phyloP scores from a whole-genome alignment of 1,284 basidiomycete species.

The Sporisorium reilianum region DNA sequence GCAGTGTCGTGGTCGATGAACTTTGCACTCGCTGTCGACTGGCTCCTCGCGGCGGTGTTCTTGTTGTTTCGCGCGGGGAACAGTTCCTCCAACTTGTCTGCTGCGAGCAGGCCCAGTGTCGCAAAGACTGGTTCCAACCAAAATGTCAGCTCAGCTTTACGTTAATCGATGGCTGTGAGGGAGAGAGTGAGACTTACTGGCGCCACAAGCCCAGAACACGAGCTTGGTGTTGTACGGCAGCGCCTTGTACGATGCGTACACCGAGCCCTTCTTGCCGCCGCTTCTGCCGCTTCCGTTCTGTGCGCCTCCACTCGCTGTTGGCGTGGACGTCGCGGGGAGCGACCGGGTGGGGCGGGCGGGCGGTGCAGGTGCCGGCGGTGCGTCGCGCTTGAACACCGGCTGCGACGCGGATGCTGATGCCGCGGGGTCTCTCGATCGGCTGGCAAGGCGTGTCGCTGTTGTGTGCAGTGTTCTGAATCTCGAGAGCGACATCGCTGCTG shows the following conservation, averaged over 20 bases:
- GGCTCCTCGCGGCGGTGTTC: not conserved
- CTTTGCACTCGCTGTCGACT: not conserved
- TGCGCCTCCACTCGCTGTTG: not conserved
- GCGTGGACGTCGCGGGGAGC: not conserved
- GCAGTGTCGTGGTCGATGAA: constrained; percentile 14
- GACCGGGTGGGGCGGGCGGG: constrained; percentile 4
- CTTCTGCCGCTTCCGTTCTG: not conserved
- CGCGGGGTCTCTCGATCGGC: not conserved
- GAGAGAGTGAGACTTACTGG: constrained; percentile 17
- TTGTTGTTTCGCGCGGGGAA: constrained; percentile 42
- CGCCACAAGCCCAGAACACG: constrained; percentile 39
- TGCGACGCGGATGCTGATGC: constrained; percentile 2
- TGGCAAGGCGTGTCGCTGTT: not conserved
- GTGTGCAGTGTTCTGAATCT: not conserved
- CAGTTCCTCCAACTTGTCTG: constrained; percentile 40
- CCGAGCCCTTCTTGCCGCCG: constrained; percentile 23
- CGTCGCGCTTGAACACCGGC: constrained; percentile 23
- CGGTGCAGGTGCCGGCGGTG: constrained; percentile 8
- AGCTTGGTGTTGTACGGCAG: constrained; percentile 39
- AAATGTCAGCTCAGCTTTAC: too few species aligned
- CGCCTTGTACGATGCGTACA: constrained; percentile 13
- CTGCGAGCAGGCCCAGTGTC: constrained; percentile 22
- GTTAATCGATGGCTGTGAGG: too few species aligned
- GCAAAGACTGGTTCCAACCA: constrained; percentile 39
- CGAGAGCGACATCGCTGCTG: not conserved